A percentile compares a stretch with the other conserved stretches of the same genome.
Conservation (phyloP, 108 stramenopile genomes). For the Stephanodiscus triporus region DNA sequence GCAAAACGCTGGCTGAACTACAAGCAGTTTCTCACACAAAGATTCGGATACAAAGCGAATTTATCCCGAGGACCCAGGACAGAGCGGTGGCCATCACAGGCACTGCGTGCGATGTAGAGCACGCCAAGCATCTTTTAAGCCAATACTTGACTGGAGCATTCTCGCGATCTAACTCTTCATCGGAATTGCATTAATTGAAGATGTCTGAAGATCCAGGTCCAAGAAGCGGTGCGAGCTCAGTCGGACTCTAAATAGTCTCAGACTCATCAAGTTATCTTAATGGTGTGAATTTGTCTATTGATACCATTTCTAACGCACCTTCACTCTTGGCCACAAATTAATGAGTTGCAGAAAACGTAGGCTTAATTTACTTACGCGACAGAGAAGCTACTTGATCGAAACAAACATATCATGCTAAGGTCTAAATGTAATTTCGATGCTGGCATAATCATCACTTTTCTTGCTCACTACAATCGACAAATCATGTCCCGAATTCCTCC, state of each 20-base stretch:
- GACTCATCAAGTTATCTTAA: neutral
- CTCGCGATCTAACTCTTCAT: neutral
- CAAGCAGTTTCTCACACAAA: constrained; percentile 62
- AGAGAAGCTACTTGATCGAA: no score
- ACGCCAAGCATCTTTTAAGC: constrained; percentile 62
- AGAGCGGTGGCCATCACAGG: constrained; percentile 78
- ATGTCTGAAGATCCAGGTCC: neutral
- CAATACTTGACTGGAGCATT: constrained; percentile 43
- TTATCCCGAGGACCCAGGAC: constrained; percentile 73
- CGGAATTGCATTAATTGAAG: neutral
- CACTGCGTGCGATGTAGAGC: constrained; percentile 60
- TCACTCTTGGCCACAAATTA: neutral
- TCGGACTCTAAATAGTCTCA: neutral
- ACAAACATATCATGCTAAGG: no score
- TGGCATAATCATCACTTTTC: neutral
- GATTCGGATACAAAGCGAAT: constrained; percentile 76
- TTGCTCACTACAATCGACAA: neutral
- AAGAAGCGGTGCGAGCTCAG: neutral
- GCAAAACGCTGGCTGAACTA: constrained; percentile 67
- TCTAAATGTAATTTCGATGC: neutral
- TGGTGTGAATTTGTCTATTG: neutral
- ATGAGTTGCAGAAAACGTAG: neutral
- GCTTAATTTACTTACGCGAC: no score
- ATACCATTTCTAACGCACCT: no score
- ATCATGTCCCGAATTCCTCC: neutral